Percentiles rank a stretch among this genome's conserved stretches.
These are phyloP conservation scores for Trichoderma parareesei DNA, from an alignment of 495 filamentous ascomycete species.

Conservation along the genomic window DNA sequence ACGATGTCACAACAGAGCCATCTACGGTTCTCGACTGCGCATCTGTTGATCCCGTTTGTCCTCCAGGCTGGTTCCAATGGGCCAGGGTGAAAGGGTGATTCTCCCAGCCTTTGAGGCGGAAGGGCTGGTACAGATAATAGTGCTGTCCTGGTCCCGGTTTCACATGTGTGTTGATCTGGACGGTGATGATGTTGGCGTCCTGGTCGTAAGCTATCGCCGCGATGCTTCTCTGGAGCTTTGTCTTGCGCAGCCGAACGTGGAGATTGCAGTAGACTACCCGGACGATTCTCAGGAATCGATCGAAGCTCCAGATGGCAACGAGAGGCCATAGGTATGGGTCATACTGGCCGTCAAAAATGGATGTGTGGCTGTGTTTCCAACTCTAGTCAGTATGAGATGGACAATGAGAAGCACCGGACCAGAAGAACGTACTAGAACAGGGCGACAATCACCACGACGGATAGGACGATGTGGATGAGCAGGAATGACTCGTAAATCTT, in stretches of 20 bases:
- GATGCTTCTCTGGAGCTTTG: neutral
- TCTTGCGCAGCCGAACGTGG: neutral
- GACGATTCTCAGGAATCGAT: constrained; percentile 34
- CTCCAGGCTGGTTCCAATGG: constrained; percentile 20
- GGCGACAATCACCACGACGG: constrained; percentile 27
- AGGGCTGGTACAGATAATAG: constrained; percentile 49
- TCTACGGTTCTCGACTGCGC: neutral
- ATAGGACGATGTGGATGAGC: constrained; percentile 28
- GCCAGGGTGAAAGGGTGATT: constrained; percentile 53
- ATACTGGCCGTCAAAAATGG: constrained; percentile 39
- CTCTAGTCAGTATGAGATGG: constrained; percentile 3
- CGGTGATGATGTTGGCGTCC: constrained; percentile 40
- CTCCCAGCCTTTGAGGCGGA: constrained; percentile 44
- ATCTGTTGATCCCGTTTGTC: neutral
- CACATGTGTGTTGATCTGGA: constrained; percentile 35
- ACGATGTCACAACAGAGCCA: neutral
- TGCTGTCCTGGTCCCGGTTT: constrained; percentile 42
- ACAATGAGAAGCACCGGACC: constrained; percentile 8
- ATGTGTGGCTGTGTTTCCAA: constrained; percentile 27
- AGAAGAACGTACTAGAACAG: constrained; percentile 36
- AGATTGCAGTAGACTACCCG: constrained; percentile 39
- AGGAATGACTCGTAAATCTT: constrained; percentile 34
- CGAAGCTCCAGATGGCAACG: constrained; percentile 36
- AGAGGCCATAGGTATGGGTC: constrained; percentile 32
- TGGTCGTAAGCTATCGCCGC: constrained; percentile 34